These are phyloP conservation scores for Apium graveolens DNA, from an alignment of 129 eudicot genomes.

Conservation along the genomic window DNA sequence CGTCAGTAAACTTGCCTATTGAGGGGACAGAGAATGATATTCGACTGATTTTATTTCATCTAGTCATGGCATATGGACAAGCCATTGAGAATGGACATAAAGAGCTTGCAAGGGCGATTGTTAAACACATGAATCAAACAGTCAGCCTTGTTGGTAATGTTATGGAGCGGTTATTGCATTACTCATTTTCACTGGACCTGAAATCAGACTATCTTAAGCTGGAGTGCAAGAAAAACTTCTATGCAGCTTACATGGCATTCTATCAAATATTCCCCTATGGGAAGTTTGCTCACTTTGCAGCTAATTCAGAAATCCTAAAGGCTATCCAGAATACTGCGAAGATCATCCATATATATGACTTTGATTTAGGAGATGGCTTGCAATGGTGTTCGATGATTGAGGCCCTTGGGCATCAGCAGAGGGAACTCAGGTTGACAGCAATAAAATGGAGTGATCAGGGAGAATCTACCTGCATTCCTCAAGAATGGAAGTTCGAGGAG, in stretches of 20 bases:
- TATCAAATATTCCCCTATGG: constrained; percentile 46
- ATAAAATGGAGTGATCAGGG: constrained; percentile 20
- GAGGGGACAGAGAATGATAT: constrained; percentile 17
- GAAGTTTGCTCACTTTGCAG: constrained; percentile 46
- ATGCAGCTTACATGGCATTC: constrained; percentile 39
- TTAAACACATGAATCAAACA: constrained; percentile 26
- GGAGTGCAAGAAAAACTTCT: constrained; percentile 39
- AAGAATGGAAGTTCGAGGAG: constrained; percentile 27
- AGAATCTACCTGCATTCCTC: constrained; percentile 3
- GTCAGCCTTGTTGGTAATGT: constrained; percentile 33
- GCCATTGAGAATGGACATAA: constrained; percentile 32
- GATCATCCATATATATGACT: constrained; percentile 25
- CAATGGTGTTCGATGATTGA: constrained; percentile 37
- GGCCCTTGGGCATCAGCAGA: constrained; percentile 18
- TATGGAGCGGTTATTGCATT: constrained; percentile 33
- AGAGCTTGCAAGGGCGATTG: constrained; percentile 39
- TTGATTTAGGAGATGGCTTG: constrained; percentile 33
- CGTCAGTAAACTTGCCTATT: constrained; percentile 11
- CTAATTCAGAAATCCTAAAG: constrained; percentile 35
- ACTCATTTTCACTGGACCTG: constrained; percentile 32
- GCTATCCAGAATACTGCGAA: constrained; percentile 19
- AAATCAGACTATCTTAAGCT: constrained; percentile 33
- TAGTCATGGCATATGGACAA: constrained; percentile 47
- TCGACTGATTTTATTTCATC: constrained; percentile 17
- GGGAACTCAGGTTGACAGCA: constrained; percentile 15